Conservation (phyloP, 169 alveolate genomes). For the Plasmodium chabaudi region DNA sequence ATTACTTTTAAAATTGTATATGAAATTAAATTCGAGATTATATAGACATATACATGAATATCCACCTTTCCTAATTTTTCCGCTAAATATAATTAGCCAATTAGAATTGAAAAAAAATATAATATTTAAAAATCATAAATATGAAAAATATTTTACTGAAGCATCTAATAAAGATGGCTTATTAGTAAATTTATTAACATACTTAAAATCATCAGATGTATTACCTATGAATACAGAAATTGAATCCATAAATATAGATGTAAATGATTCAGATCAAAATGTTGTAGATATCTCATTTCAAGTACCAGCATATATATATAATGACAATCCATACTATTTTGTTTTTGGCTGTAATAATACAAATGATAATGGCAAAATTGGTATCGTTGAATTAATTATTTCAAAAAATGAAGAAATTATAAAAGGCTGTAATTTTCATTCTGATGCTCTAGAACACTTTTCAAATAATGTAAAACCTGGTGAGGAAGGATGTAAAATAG, state of each 20-base stretch:
- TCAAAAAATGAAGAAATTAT: slow-evolving; percentile 28
- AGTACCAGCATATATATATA: slow-evolving; percentile 35
- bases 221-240: slow-evolving; percentile 3
- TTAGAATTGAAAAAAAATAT: slow-evolving; percentile 41
- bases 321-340: slow-evolving; percentile 31
- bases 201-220: slow-evolving; percentile 32
- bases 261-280: slow-evolving; percentile 7
- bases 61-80: slow-evolving; percentile 20
- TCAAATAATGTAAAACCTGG: neutral
- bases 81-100: slow-evolving; percentile 31
- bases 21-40: slow-evolving; percentile 4
- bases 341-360: slow-evolving; percentile 59
- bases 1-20: slow-evolving; percentile 8
- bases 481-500: slow-evolving; percentile 1
- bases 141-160: slow-evolving; percentile 13
- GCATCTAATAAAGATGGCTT: slow-evolving; percentile 6
- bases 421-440: slow-evolving; percentile 63
- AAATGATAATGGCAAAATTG: slow-evolving; percentile 28
- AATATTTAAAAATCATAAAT: slow-evolving; percentile 26
- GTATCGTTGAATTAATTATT: slow-evolving; percentile 41
- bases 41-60: slow-evolving; percentile 3
- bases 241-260: neutral
- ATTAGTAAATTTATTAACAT: slow-evolving; percentile 14
- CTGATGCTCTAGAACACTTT: slow-evolving; percentile 4
- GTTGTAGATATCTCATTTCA: slow-evolving; percentile 15